Evolutionary conservation across 208 protist genomes (phyloP).

Genomic region (Leptomonas pyrrhocoris): DNA sequence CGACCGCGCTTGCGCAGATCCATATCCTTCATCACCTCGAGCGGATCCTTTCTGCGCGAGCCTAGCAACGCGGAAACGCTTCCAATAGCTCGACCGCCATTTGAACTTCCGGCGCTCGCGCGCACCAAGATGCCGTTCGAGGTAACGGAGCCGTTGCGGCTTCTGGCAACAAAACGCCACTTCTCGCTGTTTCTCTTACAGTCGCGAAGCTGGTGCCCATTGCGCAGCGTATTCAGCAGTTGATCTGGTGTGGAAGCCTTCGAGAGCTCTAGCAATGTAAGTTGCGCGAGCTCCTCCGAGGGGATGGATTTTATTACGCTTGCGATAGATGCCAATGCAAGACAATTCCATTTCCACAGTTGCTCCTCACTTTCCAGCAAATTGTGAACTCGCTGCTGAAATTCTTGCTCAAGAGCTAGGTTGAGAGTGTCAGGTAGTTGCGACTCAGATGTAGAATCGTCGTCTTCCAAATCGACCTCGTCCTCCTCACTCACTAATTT

Average conservation of each 20-base stretch:
- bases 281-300: slow-evolving; percentile 58
- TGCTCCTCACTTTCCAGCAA: slow-evolving; percentile 82
- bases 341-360: slow-evolving; percentile 84
- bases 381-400: slow-evolving; percentile 50
- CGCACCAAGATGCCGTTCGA: slow-evolving; percentile 84
- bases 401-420: slow-evolving; percentile 38
- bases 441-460: slow-evolving; percentile 6
- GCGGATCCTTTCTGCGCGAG: slow-evolving; percentile 67
- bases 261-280: slow-evolving; percentile 50
- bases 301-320: slow-evolving; percentile 61
- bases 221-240: slow-evolving; percentile 40
- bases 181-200: slow-evolving; percentile 74
- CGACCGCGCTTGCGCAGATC: slow-evolving; percentile 79
- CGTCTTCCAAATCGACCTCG: slow-evolving; percentile 28
- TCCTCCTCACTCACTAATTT: slow-evolving; percentile 17
- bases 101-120: slow-evolving; percentile 17
- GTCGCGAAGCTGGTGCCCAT: slow-evolving; percentile 54
- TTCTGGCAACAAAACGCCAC: slow-evolving; percentile 73
- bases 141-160: slow-evolving; percentile 75
- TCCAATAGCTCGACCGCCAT: slow-evolving; percentile 57
- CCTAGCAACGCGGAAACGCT: slow-evolving; percentile 72
- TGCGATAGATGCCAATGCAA: slow-evolving; percentile 60
- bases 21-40: slow-evolving; percentile 78
- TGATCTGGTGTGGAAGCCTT: slow-evolving; percentile 34
- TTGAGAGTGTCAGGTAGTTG: slow-evolving; percentile 6